Evolutionary conservation across 192 early-diverging fungal genomes (phyloP), one percentile per base, ranked within the genome.

Genomic region (Obelidium mucronatum): DNA sequence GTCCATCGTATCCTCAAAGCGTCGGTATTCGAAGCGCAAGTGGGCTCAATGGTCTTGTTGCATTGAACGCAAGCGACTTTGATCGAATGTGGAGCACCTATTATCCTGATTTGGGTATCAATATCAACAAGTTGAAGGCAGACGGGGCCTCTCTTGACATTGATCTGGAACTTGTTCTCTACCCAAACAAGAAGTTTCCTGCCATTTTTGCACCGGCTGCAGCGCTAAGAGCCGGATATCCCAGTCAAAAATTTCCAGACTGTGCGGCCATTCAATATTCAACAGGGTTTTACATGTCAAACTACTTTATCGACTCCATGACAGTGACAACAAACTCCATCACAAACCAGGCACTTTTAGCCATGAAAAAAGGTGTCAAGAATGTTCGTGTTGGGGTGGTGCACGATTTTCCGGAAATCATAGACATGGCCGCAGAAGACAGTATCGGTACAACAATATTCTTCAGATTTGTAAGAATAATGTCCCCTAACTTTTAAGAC

Each of bases 51-150:
- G 73, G 73, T 2, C 22, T 64, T 19, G 19, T 74, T 17, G 30
- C 73, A 5, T 22, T 37, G 19, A 22, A 40, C 24, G 11, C 44
- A 11, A 2, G 28, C 11, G 42, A 62, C 13, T 65, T 74, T 33
- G 17, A 19, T 2, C 26, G 31, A 13, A 6, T 37, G n/a, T 74
- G 73, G 73, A 37, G 36, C 19, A 19, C 63, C 17, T 74, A 37
- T 44, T 74, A 74, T 22, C 73, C 73, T 64, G 73, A 74, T 51
- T 17, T 74, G 6, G 73, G 73, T 0, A 40, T 37, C 61, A 74
- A 62, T 31, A 6, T 74, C 13, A 26, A 74, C n/a, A 74, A 33
- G 17, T 30, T 74, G 11, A 64, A 64, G 36, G 37, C 52, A 22
- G 59, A 30, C 24, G 34, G 60, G 11, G 67, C 60, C 13, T 8